Evolutionary conservation across 495 filamentous ascomycete species (phyloP), one percentile per base, ranked within the genome.

Genomic region (Delitschia confertaspora): DNA sequence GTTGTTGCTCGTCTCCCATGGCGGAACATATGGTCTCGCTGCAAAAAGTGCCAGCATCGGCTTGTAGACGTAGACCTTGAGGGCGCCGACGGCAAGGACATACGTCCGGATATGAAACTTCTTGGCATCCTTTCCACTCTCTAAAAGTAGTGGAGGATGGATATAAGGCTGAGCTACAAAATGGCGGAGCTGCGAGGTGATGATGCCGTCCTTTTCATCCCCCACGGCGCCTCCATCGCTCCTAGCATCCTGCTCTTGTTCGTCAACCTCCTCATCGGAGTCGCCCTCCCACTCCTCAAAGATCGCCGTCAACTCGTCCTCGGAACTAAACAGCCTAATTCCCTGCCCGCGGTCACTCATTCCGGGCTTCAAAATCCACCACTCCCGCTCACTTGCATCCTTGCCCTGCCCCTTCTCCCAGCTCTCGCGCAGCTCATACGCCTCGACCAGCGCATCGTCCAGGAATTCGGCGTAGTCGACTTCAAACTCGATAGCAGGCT

Each of bases 21-120:
- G 70, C 3, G 69, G 27, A 0, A 38, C 23, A 62, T 96, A 98
- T 0, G 72, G 52, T 31, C 72, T 70, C 16, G 73, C 77, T 0
- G 91, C 85, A 62, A 98, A 96, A 14, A 98, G 78, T 2, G 88
- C 89, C 3, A 98, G 79, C 83, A 95, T 93, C 24, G 79, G 75
- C 45, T 69, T 73, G 69, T 89, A 95, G 56, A 95, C 85, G 60
- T 88, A 93, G 31, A 94, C 79, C 25, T 77, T 71, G 9, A 98
- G 64, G 1, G 75, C 68, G 5, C 88, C 88, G 0, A 82, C 69
- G 30, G 83, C 79, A 36, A 94, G 75, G 38, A 91, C 85, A 58
- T 98, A 98, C 2, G 81, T 81, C 18, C 91, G 73, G 55, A 98
- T 85, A 64, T 98, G 91, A 70, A 98, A 98, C 65, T 98, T 98